Percentiles rank a stretch among this genome's conserved stretches.
Conservation (phyloP, 148 eudicot species). For the Chenopodium album region DNA sequence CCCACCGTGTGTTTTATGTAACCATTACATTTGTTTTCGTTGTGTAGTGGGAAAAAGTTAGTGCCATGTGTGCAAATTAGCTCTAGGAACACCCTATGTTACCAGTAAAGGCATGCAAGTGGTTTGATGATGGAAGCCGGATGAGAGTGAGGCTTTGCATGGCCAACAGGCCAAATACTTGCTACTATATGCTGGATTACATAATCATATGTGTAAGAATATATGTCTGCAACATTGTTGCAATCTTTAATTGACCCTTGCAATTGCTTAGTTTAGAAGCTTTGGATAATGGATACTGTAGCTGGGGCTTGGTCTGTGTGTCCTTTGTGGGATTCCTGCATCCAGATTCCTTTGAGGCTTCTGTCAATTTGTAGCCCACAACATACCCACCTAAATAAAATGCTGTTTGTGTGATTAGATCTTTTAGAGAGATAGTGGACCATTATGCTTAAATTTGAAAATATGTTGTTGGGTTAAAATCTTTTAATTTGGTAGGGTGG, state of each 20-base stretch:
- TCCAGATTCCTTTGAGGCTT: neutral
- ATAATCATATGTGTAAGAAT: neutral
- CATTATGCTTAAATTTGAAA: neutral
- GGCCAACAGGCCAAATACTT: neutral
- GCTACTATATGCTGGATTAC: neutral
- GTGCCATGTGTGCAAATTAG: too few relatives aligned
- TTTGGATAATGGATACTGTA: neutral
- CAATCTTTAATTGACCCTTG: neutral
- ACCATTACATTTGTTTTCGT: too few relatives aligned
- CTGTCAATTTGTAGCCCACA: neutral
- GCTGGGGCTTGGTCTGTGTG: neutral
- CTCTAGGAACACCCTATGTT: neutral
- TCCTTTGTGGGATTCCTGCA: neutral
- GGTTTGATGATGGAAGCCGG: neutral
- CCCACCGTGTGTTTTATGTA: neutral
- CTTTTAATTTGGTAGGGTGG: neutral
- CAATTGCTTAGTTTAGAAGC: neutral
- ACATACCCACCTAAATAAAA: neutral
- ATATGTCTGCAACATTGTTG: neutral
- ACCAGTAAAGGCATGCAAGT: neutral
- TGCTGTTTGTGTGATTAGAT: neutral
- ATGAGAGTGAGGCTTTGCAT: neutral
- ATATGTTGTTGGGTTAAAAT: neutral
- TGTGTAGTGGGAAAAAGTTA: neutral
- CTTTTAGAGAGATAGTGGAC: neutral